Base-by-base conservation (phyloP, 768 basidiomycete species). In the Lactifluus hygrophoroides region DNA sequence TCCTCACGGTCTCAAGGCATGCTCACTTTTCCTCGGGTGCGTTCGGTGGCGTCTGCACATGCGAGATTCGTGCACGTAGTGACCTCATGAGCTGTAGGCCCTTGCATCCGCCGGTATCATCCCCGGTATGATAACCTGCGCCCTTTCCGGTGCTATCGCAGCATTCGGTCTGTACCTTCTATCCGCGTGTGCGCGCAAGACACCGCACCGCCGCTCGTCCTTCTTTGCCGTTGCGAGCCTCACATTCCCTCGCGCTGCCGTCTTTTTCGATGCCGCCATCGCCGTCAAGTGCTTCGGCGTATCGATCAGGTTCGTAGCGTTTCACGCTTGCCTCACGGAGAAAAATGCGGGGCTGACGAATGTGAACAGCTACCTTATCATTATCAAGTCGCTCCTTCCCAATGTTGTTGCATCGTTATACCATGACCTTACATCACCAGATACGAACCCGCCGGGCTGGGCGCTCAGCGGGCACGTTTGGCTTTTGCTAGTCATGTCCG, bases 271-370 rank as follows among this genome's bases (percentile, higher is more conserved):
- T 70, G 85, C 84, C 3, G 95, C 94, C 13, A 93, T 98, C 65
- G 93, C 93, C 10, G 86, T 85, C 69, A 98, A 98, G 69, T 98
- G 95, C 70, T 96, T 96, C 68, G 95, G 95, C 19, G 95, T 98
- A 3, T 92, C 90, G 34, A 85, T 94, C 65, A 93, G 91, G 81
- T 92, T 72, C 46, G 80, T 70, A 2, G 65, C 53, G 37, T 21
- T 51, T 27, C 38, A 32, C 44, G 55, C n/a, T n/a, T 53, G 44
- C 48, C n/a, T n/a, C 19, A 37, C 40, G 37, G 34, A 35, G 21
- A 45, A 34, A 46, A 34, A 21, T 3, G 13, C 5, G 30, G n/a
- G 54, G 53, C 52, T 25, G 13, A 43, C 25, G 8, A 19, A 27
- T 5, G 2, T 27, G 43, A 42, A 45, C 65, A 91, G 89, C 68